Evolutionary conservation across 2,329 filamentous ascomycete species (phyloP).

Genomic region (Dothiorella sarmentorum): DNA sequence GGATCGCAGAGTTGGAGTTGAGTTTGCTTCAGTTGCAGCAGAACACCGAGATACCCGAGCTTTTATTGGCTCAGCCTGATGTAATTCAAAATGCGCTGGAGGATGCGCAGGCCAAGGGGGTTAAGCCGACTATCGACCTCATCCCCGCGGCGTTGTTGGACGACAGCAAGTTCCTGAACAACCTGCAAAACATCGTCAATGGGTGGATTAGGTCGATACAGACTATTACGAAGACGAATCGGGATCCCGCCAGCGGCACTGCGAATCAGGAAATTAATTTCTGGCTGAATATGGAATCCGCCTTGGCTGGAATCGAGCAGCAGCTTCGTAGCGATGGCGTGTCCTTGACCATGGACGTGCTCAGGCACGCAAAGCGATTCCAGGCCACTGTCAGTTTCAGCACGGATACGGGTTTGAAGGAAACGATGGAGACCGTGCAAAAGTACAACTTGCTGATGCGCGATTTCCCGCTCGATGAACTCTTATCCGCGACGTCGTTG

Average conservation of each 20-base stretch:
- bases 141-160: slow-evolving; percentile 74
- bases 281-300: slow-evolving; percentile 95
- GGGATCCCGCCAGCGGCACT: slow-evolving; percentile 73
- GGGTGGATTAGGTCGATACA: slow-evolving; percentile 99
- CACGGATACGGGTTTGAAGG: slow-evolving; percentile 91
- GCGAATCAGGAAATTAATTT: slow-evolving; percentile 99
- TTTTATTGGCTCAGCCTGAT: slow-evolving; percentile 82
- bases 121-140: slow-evolving; percentile 71
- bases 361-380: slow-evolving; percentile 96
- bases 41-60: slow-evolving; percentile 94
- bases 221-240: slow-evolving; percentile 88
- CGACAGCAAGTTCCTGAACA: slow-evolving; percentile 90
- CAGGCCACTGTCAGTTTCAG: slow-evolving; percentile 96
- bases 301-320: slow-evolving; percentile 83
- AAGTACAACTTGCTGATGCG: slow-evolving; percentile 99
- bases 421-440: slow-evolving; percentile 92
- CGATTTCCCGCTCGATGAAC: slow-evolving; percentile 92
- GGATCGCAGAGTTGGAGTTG: slow-evolving; percentile 88
- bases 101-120: slow-evolving; percentile 64
- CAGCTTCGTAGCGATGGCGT: slow-evolving; percentile 89
- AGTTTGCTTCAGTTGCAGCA: slow-evolving; percentile 90
- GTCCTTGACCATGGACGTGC: slow-evolving; percentile 83
- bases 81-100: slow-evolving; percentile 83
- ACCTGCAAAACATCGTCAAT: slow-evolving; percentile 88
- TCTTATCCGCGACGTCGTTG: slow-evolving; percentile 86